Evolutionary conservation across 352 stramenopile genomes (phyloP).

Genomic region (Pythium periplocum): DNA sequence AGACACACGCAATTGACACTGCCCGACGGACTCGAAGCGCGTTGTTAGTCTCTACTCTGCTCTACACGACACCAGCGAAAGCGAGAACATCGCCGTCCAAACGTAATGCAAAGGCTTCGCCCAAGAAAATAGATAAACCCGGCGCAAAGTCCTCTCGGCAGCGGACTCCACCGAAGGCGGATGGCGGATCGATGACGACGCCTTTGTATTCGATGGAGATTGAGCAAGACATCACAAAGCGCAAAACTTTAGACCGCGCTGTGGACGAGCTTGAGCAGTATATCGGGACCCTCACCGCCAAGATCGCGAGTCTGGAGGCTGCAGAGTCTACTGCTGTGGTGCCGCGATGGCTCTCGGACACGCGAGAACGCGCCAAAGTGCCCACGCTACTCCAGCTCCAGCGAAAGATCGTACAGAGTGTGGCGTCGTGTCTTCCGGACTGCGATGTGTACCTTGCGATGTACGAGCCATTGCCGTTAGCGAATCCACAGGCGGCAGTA

Average conservation of each 20-base stretch:
- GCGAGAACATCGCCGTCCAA: neutral
- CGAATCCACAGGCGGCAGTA: conserved; percentile 14
- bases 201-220: conserved; percentile 47
- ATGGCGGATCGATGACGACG: neutral
- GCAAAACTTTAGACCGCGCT: conserved; percentile 44
- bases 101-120: neutral
- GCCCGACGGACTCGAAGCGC: conserved; percentile 54
- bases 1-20: conserved; percentile 19
- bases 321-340: conserved; percentile 4
- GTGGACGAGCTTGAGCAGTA: conserved; percentile 33
- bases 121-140: too few relatives aligned
- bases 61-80: conserved; percentile 9
- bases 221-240: conserved; percentile 46
- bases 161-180: neutral
- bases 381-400: conserved; percentile 62
- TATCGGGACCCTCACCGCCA: conserved; percentile 24
- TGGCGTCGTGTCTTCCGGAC: conserved; percentile 53
- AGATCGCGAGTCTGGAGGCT: conserved; percentile 11
- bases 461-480: conserved; percentile 44
- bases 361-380: conserved; percentile 15
- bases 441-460: conserved; percentile 71
- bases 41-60: conserved; percentile 29
- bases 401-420: conserved; percentile 44
- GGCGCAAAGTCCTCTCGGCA: too few relatives aligned
- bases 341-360: conserved; percentile 12